These are phyloP conservation scores for Peniophora sp. DNA, from an alignment of 1,284 basidiomycete genomes.

Conservation along the genomic window DNA sequence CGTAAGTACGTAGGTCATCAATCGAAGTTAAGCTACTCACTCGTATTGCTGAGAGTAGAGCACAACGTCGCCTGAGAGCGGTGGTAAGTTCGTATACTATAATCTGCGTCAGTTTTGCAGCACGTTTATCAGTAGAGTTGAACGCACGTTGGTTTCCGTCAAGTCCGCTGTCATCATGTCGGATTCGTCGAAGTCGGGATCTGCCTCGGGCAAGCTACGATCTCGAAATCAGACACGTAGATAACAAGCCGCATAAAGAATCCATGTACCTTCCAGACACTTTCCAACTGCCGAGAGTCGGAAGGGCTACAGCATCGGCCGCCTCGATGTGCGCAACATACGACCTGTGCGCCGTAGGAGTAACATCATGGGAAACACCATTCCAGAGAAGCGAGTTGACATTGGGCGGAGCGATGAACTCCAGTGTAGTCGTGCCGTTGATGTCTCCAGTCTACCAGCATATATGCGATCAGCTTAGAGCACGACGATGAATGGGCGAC, in stretches of 20 bases:
- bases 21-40: conserved; percentile 16
- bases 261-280: conserved; percentile 29
- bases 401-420: conserved; percentile 31
- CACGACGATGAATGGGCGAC: not conserved
- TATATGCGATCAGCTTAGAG: not conserved
- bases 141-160: conserved; percentile 34
- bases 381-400: conserved; percentile 42
- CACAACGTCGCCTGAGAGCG: conserved; percentile 30
- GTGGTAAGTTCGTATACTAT: conserved; percentile 40
- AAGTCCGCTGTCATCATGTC: conserved; percentile 29
- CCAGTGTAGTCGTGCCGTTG: conserved; percentile 36
- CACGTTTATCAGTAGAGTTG: not conserved
- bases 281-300: conserved; percentile 35
- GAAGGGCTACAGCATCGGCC: conserved; percentile 19
- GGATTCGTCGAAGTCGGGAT: conserved; percentile 37
- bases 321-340: conserved; percentile 19
- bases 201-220: conserved; percentile 37
- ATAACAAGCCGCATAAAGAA: not conserved
- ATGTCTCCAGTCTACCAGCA: conserved; percentile 35
- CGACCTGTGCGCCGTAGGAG: conserved; percentile 22
- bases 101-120: not conserved
- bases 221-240: not conserved
- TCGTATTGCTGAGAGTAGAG: conserved; percentile 46
- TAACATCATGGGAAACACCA: conserved; percentile 17
- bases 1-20: not conserved